These are phyloP conservation scores for Pseudogymnoascus sp. DNA, from an alignment of 2,329 filamentous ascomycete species.

Conservation along the genomic window DNA sequence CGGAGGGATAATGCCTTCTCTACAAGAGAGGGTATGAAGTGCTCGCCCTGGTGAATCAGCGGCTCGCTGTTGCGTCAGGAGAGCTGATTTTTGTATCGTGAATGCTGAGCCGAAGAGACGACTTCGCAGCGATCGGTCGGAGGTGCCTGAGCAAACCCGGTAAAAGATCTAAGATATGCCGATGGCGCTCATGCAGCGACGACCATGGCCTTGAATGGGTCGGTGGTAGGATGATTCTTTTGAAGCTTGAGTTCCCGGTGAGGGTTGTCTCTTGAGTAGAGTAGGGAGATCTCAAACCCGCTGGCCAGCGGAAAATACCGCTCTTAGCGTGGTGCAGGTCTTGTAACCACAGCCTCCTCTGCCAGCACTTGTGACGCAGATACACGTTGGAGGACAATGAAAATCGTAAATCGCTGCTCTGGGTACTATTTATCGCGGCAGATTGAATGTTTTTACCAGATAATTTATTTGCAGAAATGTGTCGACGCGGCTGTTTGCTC, in stretches of 20 bases:
- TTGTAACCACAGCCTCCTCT: background rate
- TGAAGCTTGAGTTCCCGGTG: conserved; percentile 6
- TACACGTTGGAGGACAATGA: background rate
- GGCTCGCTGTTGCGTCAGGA: conserved; percentile 4
- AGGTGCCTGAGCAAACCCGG: conserved; percentile 1
- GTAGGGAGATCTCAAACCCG: conserved; percentile 10
- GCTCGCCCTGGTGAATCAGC: background rate
- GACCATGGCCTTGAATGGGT: background rate
- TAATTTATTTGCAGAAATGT: background rate
- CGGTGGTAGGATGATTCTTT: conserved; percentile 3
- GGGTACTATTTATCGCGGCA: background rate
- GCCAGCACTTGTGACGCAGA: background rate
- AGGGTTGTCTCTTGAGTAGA: conserved; percentile 6
- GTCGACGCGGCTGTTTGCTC: background rate
- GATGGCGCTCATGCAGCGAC: conserved; percentile 1
- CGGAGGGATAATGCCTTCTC: background rate
- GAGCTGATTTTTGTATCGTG: conserved; percentile 6
- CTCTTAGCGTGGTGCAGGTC: conserved; percentile 4
- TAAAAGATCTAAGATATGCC: conserved; percentile 1
- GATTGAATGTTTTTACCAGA: background rate
- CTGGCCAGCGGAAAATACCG: conserved; percentile 7
- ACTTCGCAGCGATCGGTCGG: background rate
- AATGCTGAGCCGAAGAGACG: background rate
- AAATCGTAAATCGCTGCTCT: background rate
- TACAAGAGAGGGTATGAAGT: background rate